These are phyloP conservation scores for Botrytis hyacinthi DNA, from an alignment of 2,329 filamentous ascomycete species.

Conservation along the genomic window DNA sequence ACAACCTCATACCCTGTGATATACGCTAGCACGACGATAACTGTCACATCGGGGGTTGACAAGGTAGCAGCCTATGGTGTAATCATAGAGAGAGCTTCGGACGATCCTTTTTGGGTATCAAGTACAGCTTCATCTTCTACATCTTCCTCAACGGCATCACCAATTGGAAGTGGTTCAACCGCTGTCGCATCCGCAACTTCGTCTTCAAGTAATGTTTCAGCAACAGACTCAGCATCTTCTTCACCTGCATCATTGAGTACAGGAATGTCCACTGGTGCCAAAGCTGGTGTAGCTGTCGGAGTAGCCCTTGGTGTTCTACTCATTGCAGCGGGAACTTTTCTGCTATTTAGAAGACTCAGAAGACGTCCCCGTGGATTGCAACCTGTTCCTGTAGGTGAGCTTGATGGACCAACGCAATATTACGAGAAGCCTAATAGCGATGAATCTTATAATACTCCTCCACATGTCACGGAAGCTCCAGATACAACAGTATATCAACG, in stretches of 20 bases:
- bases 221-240: not conserved
- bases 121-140: not conserved
- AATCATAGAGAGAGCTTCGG: conserved; percentile 10
- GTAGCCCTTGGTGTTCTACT: not conserved
- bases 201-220: not conserved
- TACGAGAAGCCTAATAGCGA: not conserved
- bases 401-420: not conserved
- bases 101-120: conserved; percentile 11
- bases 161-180: not conserved
- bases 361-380: not conserved
- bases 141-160: not conserved
- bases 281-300: not conserved
- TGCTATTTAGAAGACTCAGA: not conserved
- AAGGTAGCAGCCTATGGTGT: conserved; percentile 8
- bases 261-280: not conserved
- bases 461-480: not conserved
- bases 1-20: not conserved
- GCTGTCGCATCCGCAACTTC: not conserved
- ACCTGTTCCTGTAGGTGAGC: not conserved
- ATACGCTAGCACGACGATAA: conserved; percentile 2
- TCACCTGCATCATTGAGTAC: not conserved
- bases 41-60: not conserved
- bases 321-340: not conserved
- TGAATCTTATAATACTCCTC: not conserved
- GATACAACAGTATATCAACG: not conserved